A percentile compares a stretch with the other conserved stretches of the same genome.
Evolutionary conservation across 768 basidiomycete genomes (phyloP).

Genomic region (Lactarius psammicola): DNA sequence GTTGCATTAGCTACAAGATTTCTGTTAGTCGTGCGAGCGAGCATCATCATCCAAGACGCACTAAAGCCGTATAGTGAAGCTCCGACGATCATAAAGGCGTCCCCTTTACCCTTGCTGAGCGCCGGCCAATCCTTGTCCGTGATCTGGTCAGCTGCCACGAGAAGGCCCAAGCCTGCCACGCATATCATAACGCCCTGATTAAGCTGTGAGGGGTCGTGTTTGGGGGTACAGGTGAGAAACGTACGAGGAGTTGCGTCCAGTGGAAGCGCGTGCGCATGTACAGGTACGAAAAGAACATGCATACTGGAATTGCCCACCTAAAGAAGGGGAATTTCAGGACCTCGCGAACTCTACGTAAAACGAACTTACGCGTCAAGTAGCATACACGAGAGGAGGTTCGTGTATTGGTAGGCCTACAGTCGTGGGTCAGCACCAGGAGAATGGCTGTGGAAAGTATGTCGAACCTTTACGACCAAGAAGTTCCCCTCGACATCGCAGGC

Average conservation of each 20-base stretch:
- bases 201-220: neutral
- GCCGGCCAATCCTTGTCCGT: slow-evolving; percentile 76
- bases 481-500: slow-evolving; percentile 86
- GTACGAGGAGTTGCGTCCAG: slow-evolving; percentile 77
- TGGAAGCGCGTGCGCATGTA: slow-evolving; percentile 80
- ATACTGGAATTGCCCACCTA: slow-evolving; percentile 88
- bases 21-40: neutral
- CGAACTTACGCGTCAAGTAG: slow-evolving; percentile 75
- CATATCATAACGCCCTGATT: slow-evolving; percentile 69
- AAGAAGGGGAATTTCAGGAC: slow-evolving; percentile 5
- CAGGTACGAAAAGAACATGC: slow-evolving; percentile 78
- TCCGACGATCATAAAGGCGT: slow-evolving; percentile 83
- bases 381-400: slow-evolving; percentile 86
- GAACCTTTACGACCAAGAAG: slow-evolving; percentile 76
- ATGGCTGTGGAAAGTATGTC: slow-evolving; percentile 5
- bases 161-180: slow-evolving; percentile 70
- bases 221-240: slow-evolving; percentile 30
- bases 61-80: slow-evolving; percentile 86
- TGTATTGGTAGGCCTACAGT: slow-evolving; percentile 74
- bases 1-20: slow-evolving; percentile 68
- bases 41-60: slow-evolving; percentile 39
- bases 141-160: slow-evolving; percentile 74
- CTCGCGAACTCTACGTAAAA: neutral
- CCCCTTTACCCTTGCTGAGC: slow-evolving; percentile 66
- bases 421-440: slow-evolving; percentile 4